These are phyloP conservation scores for Diutina mesorugosa DNA, from an alignment of 1,139 yeast species.

Conservation along the genomic window DNA sequence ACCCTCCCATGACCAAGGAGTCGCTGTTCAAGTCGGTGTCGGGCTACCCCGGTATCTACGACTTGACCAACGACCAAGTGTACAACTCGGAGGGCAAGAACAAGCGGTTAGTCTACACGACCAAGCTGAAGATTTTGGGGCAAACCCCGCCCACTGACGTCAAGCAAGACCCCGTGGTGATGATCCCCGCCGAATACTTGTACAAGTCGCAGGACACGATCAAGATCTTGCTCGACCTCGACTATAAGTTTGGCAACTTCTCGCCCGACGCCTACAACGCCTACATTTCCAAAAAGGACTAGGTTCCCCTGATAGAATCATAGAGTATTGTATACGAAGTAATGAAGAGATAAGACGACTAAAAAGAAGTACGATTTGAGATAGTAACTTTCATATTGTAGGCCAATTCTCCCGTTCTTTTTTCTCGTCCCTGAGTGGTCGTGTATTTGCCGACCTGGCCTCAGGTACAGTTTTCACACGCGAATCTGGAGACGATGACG, in stretches of 20 bases:
- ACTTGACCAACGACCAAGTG: slow-evolving; percentile 35
- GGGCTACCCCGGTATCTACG: slow-evolving; percentile 36
- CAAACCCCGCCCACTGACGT: slow-evolving; percentile 6
- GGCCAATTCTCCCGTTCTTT: no score
- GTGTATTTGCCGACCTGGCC: no score
- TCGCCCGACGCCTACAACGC: slow-evolving; percentile 36
- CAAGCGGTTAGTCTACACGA: slow-evolving; percentile 11
- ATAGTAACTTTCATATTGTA: no score
- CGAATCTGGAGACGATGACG: no score
- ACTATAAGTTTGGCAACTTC: slow-evolving; percentile 48
- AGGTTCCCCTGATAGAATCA: not conserved
- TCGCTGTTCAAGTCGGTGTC: slow-evolving; percentile 32
- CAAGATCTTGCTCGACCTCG: slow-evolving; percentile 48
- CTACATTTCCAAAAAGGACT: slow-evolving; percentile 20
- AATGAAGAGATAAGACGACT: not conserved
- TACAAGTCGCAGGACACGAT: slow-evolving; percentile 52
- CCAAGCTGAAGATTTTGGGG: slow-evolving; percentile 5
- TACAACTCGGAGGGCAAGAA: slow-evolving; percentile 21
- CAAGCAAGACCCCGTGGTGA: slow-evolving; percentile 24
- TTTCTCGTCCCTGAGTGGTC: no score
- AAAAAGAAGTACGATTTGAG: no score
- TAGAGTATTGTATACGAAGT: not conserved
- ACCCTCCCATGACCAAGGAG: slow-evolving; percentile 32
- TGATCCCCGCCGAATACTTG: slow-evolving; percentile 36
- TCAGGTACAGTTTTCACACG: no score